A percentile compares a stretch with the other conserved stretches of the same genome.
phyloP scores from a whole-genome alignment of 352 stramenopile genomes.

The Blastocystis sp. region DNA sequence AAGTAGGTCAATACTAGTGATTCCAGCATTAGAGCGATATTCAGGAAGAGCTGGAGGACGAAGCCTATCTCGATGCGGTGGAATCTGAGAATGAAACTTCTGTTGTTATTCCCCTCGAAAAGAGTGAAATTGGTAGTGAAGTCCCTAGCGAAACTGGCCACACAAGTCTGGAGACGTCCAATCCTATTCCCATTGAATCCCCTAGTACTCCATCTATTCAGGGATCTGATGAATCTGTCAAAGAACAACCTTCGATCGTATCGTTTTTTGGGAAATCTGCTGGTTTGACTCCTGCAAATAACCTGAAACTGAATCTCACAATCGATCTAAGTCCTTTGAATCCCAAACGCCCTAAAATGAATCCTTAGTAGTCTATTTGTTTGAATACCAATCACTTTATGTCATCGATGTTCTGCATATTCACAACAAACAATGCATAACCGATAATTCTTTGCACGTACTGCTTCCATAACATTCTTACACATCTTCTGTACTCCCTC shows the following conservation, averaged over 20 bases:
- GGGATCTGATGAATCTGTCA: not conserved
- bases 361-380: not conserved
- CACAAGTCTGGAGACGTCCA: not conserved
- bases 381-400: not conserved
- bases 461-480: not conserved
- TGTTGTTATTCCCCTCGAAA: not conserved
- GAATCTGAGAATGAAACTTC: not conserved
- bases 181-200: not conserved
- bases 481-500: not conserved
- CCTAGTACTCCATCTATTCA: not conserved
- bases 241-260: not conserved
- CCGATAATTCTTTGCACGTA: not conserved
- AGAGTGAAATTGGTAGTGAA: not conserved
- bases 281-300: not conserved
- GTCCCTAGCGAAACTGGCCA: not conserved
- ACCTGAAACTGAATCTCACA: not conserved
- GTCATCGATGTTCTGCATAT: not conserved
- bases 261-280: slow-evolving; percentile 19
- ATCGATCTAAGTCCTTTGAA: not conserved
- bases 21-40: not conserved
- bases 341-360: not conserved
- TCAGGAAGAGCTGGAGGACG: not conserved
- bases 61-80: not conserved
- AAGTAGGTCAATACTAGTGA: not conserved
- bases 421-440: not conserved